These are phyloP conservation scores for Aspergillus phoenicis DNA, from an alignment of 2,329 filamentous ascomycete genomes.

Conservation along the genomic window DNA sequence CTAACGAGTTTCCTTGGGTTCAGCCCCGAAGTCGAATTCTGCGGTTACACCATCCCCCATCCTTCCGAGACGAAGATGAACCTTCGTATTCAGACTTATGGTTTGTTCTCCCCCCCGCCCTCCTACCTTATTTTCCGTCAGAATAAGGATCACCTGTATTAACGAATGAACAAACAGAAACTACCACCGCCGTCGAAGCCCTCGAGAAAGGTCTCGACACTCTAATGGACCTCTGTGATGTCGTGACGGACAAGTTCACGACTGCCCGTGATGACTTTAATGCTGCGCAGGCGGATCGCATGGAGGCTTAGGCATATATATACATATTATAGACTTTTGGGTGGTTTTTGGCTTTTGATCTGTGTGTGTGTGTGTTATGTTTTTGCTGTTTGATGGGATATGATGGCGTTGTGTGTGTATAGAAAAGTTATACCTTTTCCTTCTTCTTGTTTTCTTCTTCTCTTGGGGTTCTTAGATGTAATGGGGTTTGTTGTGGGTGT, in stretches of 20 bases:
- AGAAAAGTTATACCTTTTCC: conserved; percentile 17
- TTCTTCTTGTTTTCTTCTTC: background rate
- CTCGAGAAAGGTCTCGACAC: conserved; percentile 88
- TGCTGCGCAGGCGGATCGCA: conserved; percentile 38
- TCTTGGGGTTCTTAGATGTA: background rate
- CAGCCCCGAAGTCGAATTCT: conserved; percentile 95
- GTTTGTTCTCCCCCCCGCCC: conserved; percentile 54
- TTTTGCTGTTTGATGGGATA: conserved; percentile 25
- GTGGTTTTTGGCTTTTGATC: conserved; percentile 9
- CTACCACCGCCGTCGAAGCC: conserved; percentile 78
- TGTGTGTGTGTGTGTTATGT: conserved; percentile 16
- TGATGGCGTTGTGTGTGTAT: conserved; percentile 5
- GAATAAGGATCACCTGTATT: too few relatives aligned
- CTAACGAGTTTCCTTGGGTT: conserved; percentile 15
- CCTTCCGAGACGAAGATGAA: conserved; percentile 97
- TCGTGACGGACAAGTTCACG: conserved; percentile 88
- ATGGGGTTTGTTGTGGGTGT: background rate
- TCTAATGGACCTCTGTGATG: conserved; percentile 87
- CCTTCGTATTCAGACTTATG: conserved; percentile 93
- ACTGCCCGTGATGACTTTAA: conserved; percentile 65
- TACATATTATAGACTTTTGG: conserved; percentile 25
- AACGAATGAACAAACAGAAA: conserved; percentile 56
- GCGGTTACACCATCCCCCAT: conserved; percentile 96
- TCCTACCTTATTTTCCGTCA: too few relatives aligned
- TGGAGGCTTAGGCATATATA: conserved; percentile 30